Evolutionary conservation across 2,329 filamentous ascomycete species (phyloP), one percentile per base, ranked within the genome.

Genomic region (Diaporthe destruens): DNA sequence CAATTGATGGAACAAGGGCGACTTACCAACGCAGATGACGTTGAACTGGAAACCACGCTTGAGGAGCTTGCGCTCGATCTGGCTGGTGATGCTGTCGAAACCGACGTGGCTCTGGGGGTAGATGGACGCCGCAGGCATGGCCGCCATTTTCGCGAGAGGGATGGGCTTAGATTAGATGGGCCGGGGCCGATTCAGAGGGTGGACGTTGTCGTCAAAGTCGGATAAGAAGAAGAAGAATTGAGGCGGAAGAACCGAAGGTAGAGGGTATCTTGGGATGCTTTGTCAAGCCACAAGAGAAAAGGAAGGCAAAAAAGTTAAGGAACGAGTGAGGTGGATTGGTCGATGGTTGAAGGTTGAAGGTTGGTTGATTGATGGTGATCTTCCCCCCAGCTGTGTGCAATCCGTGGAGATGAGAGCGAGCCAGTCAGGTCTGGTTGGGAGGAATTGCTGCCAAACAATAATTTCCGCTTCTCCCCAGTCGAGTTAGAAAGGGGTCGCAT

Each of bases 31-130:
- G 84, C 95, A 98, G 85, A 98, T 98, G 82, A 98, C 93, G 84
- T 99, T 99, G 91, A 99, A 99, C 86, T 99, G 96, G 86, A 99
- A 99, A 80, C 96, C 96, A 86, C 96, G 95, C 91, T 99, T 99
- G 87, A 99, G 85, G 83, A 98, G 93, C 93, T 99, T 99, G 88
- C 94, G 93, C 92, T 99, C 96, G 80, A 99, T 99, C 89, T 99
- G 96, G 78, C 93, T 95, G 80, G 96, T 99, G 89, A 99, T 99
- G 88, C 95, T 98, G 89, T 99, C 96, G 88, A 99, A 99, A 91
- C 96, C 96, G 85, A 99, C 96, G 89, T 98, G 96, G 92, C 93
- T 97, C 84, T 96, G 92, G 81, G 96, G 96, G 86, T 94, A 96
- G 83, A 93, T 90, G 81, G 91, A 91, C 80, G 90, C 86, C 81